Conservation (phyloP, 345 rosid genomes). For the Dovyalis caffra region DNA sequence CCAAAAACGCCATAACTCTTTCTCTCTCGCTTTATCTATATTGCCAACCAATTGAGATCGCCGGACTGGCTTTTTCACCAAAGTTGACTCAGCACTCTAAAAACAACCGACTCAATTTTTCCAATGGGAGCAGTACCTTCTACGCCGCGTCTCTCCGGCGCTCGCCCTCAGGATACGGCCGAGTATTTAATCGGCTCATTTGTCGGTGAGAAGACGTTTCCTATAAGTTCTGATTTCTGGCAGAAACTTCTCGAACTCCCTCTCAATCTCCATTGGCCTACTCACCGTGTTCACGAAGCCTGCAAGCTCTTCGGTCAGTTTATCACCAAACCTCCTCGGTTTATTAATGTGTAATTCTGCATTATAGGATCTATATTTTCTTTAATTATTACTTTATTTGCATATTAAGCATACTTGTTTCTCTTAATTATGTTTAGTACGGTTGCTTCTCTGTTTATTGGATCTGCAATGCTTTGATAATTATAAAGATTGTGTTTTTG, state of each 20-base stretch:
- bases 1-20: not conserved
- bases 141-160: slow-evolving; percentile 52
- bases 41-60: slow-evolving; percentile 33
- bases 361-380: not conserved
- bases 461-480: not conserved
- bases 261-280: slow-evolving; percentile 65
- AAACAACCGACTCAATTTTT: not conserved
- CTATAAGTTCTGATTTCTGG: slow-evolving; percentile 90
- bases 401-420: not conserved
- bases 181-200: slow-evolving; percentile 76
- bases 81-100: slow-evolving; percentile 27
- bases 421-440: not conserved
- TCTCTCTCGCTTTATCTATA: slow-evolving; percentile 10
- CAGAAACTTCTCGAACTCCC: slow-evolving; percentile 89
- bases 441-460: not conserved
- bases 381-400: not conserved
- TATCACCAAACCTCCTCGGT: not conserved
- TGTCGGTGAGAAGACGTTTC: slow-evolving; percentile 92
- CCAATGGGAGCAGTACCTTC: slow-evolving; percentile 90
- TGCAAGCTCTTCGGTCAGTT: slow-evolving; percentile 71
- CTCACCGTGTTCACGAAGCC: slow-evolving; percentile 63
- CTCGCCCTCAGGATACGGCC: slow-evolving; percentile 47
- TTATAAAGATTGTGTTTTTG: not conserved
- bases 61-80: slow-evolving; percentile 36
- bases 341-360: slow-evolving; percentile 4